Evolutionary conservation across 2,329 filamentous ascomycete species (phyloP).

Genomic region (Botrytis galanthina): DNA sequence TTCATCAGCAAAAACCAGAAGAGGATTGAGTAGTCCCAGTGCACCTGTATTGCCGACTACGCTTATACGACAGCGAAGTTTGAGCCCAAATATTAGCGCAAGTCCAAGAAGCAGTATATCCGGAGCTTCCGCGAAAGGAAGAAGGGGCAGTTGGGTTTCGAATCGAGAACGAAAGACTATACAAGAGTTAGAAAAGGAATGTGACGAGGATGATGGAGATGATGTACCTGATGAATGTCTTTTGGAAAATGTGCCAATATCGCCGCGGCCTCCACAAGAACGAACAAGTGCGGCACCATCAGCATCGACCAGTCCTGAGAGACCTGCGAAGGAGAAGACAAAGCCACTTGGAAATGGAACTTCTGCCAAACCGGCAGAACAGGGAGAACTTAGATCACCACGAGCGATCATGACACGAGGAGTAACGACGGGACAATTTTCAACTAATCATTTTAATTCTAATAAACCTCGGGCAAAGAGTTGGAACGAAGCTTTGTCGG

Average conservation of each 20-base stretch:
- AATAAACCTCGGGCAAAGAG: conserved; percentile 62
- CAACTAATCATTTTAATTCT: conserved; percentile 49
- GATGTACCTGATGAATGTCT: conserved; percentile 76
- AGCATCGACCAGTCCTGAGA: conserved; percentile 39
- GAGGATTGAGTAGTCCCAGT: conserved; percentile 32
- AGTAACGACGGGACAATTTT: conserved; percentile 53
- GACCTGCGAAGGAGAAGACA: conserved; percentile 34
- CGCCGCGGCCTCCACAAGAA: conserved; percentile 62
- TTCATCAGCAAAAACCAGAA: conserved; percentile 24
- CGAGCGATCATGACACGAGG: conserved; percentile 44
- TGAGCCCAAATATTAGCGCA: conserved; percentile 32
- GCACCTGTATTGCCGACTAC: conserved; percentile 28
- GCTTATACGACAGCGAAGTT: conserved; percentile 34
- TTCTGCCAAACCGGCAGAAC: conserved; percentile 56
- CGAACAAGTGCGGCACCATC: conserved; percentile 55
- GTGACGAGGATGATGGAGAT: conserved; percentile 72
- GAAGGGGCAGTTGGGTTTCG: conserved; percentile 64
- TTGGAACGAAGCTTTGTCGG: conserved; percentile 69
- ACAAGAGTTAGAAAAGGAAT: conserved; percentile 72
- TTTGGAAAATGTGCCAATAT: conserved; percentile 79
- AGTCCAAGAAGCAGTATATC: conserved; percentile 31
- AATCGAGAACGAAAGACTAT: conserved; percentile 63
- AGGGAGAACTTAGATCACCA: conserved; percentile 50
- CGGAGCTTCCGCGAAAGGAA: conserved; percentile 23
- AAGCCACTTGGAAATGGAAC: conserved; percentile 57